phyloP scores from a whole-genome alignment of 352 stramenopile species.

The Phytophthora gonapodyides region DNA sequence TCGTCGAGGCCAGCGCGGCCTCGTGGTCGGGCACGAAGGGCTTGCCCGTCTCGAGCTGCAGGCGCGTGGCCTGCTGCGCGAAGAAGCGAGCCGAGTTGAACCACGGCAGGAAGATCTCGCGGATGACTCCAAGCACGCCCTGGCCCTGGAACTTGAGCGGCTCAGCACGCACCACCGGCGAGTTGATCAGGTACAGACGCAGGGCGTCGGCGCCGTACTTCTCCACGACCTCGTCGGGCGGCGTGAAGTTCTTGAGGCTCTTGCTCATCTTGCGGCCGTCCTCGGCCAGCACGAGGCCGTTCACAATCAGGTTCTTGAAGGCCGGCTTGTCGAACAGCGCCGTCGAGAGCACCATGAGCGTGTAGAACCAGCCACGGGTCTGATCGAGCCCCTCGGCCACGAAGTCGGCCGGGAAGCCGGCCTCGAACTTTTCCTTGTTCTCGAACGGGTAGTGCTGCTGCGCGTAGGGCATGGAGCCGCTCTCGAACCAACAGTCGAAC shows the following conservation, averaged over 20 bases:
- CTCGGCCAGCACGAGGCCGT: constrained; percentile 98
- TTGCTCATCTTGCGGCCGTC: constrained; percentile 99
- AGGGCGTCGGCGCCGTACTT: constrained; percentile 99
- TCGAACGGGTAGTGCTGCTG: constrained; percentile 99
- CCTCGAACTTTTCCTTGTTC: constrained; percentile 98
- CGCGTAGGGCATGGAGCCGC: constrained; percentile 99
- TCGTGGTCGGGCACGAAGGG: constrained; percentile 93
- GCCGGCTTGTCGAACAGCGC: constrained; percentile 99
- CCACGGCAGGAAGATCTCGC: constrained; percentile 98
- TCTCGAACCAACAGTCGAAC: constrained; percentile 99
- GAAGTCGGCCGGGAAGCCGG: constrained; percentile 98
- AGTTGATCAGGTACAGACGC: constrained; percentile 99
- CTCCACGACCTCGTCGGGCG: constrained; percentile 93
- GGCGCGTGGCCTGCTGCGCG: constrained; percentile 94
- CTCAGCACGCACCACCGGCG: constrained; percentile 98
- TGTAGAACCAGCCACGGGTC: constrained; percentile 99
- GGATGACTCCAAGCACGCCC: constrained; percentile 97
- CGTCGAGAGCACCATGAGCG: constrained; percentile 99
- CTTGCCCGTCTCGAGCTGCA: constrained; percentile 79
- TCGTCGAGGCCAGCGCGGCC: constrained; percentile 90
- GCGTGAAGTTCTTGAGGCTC: constrained; percentile 99
- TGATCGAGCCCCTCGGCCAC: constrained; percentile 99
- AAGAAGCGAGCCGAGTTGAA: constrained; percentile 99
- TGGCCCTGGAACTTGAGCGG: constrained; percentile 96
- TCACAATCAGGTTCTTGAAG: constrained; percentile 99